These are phyloP conservation scores for Skeletonema costatum DNA, from an alignment of 108 stramenopile species.

Conservation along the genomic window DNA sequence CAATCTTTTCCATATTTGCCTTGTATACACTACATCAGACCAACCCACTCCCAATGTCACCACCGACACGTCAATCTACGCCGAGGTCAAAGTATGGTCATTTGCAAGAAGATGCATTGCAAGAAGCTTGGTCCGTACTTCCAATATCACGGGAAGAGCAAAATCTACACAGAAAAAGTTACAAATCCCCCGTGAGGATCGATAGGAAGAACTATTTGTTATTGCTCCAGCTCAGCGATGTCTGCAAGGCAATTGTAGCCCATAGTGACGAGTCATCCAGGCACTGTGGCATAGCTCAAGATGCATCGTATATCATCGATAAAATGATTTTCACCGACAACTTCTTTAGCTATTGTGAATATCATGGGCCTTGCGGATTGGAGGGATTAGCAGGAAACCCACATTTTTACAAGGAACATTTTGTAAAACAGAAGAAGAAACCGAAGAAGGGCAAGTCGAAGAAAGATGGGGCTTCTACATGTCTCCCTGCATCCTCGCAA, in stretches of 20 bases:
- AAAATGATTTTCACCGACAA: slow-evolving; percentile 21
- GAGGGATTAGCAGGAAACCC: slow-evolving; percentile 41
- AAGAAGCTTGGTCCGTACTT: slow-evolving; percentile 24
- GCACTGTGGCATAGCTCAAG: slow-evolving; percentile 18
- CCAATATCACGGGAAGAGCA: slow-evolving; percentile 29
- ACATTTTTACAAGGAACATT: slow-evolving; percentile 37
- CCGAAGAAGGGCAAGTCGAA: slow-evolving; percentile 2
- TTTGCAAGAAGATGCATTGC: slow-evolving; percentile 3
- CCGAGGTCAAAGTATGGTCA: slow-evolving; percentile 9
- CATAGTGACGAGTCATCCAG: background rate
- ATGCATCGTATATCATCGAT: slow-evolving; percentile 32
- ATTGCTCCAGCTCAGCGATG: slow-evolving; percentile 29
- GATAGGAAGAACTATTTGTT: slow-evolving; percentile 18
- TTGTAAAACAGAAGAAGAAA: slow-evolving; percentile 5
- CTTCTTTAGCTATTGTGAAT: slow-evolving; percentile 44
- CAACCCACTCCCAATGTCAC: slow-evolving; percentile 32
- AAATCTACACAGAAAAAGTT: slow-evolving; percentile 16
- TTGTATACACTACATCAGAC: slow-evolving; percentile 38
- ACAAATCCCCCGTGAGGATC: slow-evolving; percentile 37
- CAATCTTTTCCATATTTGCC: slow-evolving; percentile 32
- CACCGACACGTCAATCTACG: background rate
- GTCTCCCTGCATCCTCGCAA: background rate
- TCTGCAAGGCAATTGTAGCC: slow-evolving; percentile 14
- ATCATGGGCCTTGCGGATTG: slow-evolving; percentile 37
- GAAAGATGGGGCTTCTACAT: background rate